Evolutionary conservation across 768 basidiomycete genomes (phyloP).

Genomic region (Lyophyllum atratum): DNA sequence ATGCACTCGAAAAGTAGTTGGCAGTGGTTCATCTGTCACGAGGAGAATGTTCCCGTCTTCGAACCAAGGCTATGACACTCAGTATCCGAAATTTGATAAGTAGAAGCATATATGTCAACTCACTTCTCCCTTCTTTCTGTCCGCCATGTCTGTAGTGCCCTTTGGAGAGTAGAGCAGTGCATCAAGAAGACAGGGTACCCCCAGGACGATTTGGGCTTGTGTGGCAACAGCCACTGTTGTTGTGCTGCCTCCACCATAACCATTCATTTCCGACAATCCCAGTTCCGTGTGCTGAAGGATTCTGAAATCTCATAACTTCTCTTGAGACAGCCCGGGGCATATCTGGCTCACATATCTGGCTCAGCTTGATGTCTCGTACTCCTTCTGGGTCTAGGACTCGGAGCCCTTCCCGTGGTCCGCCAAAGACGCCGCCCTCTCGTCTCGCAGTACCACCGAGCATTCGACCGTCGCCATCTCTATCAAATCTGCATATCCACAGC

Average conservation of each 20-base stretch:
- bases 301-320: background rate
- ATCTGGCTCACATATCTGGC: background rate
- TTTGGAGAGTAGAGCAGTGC: background rate
- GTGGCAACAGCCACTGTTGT: background rate
- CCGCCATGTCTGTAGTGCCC: background rate
- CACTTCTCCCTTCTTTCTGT: constrained; percentile 22
- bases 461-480: constrained; percentile 55
- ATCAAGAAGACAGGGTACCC: background rate
- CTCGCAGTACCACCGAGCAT: constrained; percentile 52
- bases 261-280: background rate
- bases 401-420: constrained; percentile 11
- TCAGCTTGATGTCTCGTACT: constrained; percentile 25
- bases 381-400: constrained; percentile 28
- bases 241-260: background rate
- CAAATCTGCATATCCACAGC: constrained; percentile 58
- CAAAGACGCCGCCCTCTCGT: constrained; percentile 49
- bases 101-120: background rate
- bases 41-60: constrained; percentile 63
- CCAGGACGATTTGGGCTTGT: constrained; percentile 3
- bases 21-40: constrained; percentile 39
- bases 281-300: too few relatives aligned
- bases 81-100: background rate
- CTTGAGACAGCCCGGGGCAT: background rate
- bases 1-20: constrained; percentile 56
- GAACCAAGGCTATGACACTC: constrained; percentile 48